These are phyloP conservation scores for Nemania sp. DNA, from an alignment of 2,329 filamentous ascomycete species.

Conservation along the genomic window DNA sequence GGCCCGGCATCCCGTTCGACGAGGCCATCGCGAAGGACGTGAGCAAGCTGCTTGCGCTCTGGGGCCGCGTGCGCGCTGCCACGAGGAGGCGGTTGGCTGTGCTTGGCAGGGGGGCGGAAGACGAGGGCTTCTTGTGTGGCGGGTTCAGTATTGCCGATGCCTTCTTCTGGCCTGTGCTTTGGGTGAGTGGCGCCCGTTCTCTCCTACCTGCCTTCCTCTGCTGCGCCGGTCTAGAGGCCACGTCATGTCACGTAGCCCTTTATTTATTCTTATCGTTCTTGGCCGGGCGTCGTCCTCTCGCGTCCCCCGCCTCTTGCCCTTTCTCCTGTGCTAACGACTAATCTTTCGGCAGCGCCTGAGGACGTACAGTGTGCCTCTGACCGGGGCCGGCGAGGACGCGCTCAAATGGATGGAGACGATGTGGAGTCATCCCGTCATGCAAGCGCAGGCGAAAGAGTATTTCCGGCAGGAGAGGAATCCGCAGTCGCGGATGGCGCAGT, in stretches of 20 bases:
- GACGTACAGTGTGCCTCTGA: conserved; percentile 37
- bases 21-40: conserved; percentile 32
- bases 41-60: conserved; percentile 32
- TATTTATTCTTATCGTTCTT: no score
- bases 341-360: conserved; percentile 28
- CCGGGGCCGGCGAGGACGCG: conserved; percentile 32
- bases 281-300: no score
- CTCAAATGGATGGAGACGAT: conserved; percentile 38
- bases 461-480: conserved; percentile 35
- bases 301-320: no score
- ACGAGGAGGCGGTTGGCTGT: conserved; percentile 29
- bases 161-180: conserved; percentile 40
- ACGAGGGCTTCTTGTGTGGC: conserved; percentile 38
- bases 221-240: not conserved
- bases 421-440: conserved; percentile 38
- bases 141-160: conserved; percentile 39
- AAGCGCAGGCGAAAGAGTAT: conserved; percentile 32
- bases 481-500: conserved; percentile 28
- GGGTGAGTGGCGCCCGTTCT: conserved; percentile 32
- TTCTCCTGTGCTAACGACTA: not conserved
- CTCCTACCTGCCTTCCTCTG: not conserved
- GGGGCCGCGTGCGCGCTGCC: conserved; percentile 29
- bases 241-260: not conserved
- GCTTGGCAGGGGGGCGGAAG: conserved; percentile 25
- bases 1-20: conserved; percentile 29